These are phyloP conservation scores for Rhizopus delemar DNA, from an alignment of 371 early-diverging fungal genomes.

Conservation along the genomic window DNA sequence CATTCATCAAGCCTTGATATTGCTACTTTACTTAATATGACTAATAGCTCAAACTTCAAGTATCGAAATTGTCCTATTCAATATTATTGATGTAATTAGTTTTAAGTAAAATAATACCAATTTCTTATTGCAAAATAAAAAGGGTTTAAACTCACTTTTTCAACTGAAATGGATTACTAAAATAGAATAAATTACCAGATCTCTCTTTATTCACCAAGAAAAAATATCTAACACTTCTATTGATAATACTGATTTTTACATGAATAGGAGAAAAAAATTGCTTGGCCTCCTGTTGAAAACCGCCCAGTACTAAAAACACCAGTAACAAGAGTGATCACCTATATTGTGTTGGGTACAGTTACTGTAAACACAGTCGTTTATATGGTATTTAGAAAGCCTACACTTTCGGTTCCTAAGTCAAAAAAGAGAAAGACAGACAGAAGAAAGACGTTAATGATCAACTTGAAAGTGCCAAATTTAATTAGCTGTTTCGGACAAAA, in stretches of 20 bases:
- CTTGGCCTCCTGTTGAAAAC: slow-evolving; percentile 8
- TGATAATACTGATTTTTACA: slow-evolving; percentile 10
- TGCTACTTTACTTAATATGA: slow-evolving; percentile 20
- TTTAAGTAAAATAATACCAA: slow-evolving; percentile 6
- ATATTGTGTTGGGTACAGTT: slow-evolving; percentile 10
- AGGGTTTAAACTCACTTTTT: slow-evolving; percentile 10
- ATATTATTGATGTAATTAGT: slow-evolving; percentile 9
- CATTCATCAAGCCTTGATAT: slow-evolving; percentile 22
- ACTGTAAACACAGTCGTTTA: slow-evolving; percentile 6
- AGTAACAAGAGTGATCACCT: slow-evolving; percentile 10
- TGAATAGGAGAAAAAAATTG: slow-evolving; percentile 7
- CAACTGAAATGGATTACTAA: slow-evolving; percentile 13
- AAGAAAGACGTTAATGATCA: slow-evolving; percentile 4
- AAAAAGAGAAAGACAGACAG: slow-evolving; percentile 8
- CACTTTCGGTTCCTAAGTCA: slow-evolving; percentile 6
- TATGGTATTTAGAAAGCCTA: slow-evolving; percentile 6
- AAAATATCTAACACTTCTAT: slow-evolving; percentile 8
- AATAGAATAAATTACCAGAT: slow-evolving; percentile 11
- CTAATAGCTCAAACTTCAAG: slow-evolving; percentile 18
- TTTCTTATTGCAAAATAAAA: slow-evolving; percentile 7
- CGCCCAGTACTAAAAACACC: slow-evolving; percentile 8
- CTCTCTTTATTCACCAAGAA: slow-evolving; percentile 12
- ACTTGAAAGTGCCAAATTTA: neutral
- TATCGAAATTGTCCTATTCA: slow-evolving; percentile 21
- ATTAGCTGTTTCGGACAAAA: too few species aligned